Conservation (phyloP, 108 stramenopile species). For the Fragilaria crotonensis region DNA sequence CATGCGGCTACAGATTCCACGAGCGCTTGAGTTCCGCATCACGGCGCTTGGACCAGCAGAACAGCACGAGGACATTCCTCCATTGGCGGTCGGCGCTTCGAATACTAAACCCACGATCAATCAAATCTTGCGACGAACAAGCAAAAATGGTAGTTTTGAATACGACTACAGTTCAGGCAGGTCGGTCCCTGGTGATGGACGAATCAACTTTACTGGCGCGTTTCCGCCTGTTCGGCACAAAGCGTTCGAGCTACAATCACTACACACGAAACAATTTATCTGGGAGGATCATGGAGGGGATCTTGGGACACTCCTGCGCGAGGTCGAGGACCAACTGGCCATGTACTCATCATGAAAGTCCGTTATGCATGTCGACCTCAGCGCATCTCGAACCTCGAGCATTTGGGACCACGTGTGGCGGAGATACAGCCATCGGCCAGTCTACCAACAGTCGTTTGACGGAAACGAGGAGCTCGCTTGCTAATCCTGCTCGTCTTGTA, state of each 20-base stretch:
- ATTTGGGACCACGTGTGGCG: too few relatives aligned
- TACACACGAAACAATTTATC: constrained; percentile 48
- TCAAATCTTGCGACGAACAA: constrained; percentile 36
- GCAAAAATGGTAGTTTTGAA: constrained; percentile 29
- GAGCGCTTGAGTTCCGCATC: constrained; percentile 30
- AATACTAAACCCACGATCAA: constrained; percentile 39
- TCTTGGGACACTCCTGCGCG: constrained; percentile 21
- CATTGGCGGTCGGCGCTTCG: constrained; percentile 31
- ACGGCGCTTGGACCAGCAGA: constrained; percentile 23
- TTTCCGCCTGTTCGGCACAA: constrained; percentile 35
- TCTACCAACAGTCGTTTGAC: too few relatives aligned
- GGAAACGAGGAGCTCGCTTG: too few relatives aligned
- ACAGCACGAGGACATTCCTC: constrained; percentile 24
- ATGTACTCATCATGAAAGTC: too few relatives aligned
- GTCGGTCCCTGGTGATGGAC: constrained; percentile 39
- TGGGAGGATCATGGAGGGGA: constrained; percentile 40
- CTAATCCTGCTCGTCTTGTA: too few relatives aligned
- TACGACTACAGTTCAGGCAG: constrained; percentile 42
- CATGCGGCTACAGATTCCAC: constrained; percentile 39
- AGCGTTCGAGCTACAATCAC: constrained; percentile 21
- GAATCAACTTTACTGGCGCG: constrained; percentile 44
- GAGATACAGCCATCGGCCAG: too few relatives aligned
- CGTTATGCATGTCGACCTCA: too few relatives aligned
- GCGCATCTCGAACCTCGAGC: too few relatives aligned
- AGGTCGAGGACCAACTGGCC: constrained; percentile 32